Base-by-base conservation (phyloP, 306 rosid species). In the Pterocarpus santalinus region DNA sequence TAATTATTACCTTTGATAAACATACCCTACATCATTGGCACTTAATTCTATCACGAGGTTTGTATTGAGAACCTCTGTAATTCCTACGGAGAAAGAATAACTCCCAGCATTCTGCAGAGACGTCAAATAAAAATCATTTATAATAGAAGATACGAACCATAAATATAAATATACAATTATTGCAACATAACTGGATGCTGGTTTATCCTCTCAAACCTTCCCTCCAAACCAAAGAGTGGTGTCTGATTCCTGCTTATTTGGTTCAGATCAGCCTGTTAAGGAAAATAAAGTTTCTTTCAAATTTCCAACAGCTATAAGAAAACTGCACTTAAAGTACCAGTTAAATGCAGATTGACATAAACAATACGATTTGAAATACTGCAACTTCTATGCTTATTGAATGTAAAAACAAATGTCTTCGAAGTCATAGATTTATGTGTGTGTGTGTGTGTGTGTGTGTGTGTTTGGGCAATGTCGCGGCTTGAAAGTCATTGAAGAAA, bases 121-220 rank as follows among this genome's bases (percentile, higher is more conserved):
- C 80, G 86, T 69, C 38, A 51, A 79, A 67, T 77, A 85, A 67
- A 58, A 75, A 62, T 61, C 67, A 53, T 36, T 76, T 62, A 60
- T 36, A 73, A 43, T 22, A 58, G 49, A 51, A 63, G 49, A 80
- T 13, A 69, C 44, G 17, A 32, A 36, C 52, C 32, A 34, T 73
- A 51, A 73, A 80, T 80, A 73, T 33, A 79, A 88, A 65, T 61
- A 52, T 53, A 72, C 55, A 63, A 81, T 58, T 75, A 17, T 44
- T 81, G 76, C 64, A 52, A 77, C 95, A 78, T 93, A 88, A 93
- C 99, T 91, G 98, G 97, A 84, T 95, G 98, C 76, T 95, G 91
- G 82, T 95, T 95, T 88, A 95, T 93, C 87, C 99, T 93, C 84
- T 93, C 93, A 81, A 91, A 91, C 86, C 92, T 90, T 84, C 98